phyloP scores from a whole-genome alignment of 148 eudicot species.

The Agrostemma githago region DNA sequence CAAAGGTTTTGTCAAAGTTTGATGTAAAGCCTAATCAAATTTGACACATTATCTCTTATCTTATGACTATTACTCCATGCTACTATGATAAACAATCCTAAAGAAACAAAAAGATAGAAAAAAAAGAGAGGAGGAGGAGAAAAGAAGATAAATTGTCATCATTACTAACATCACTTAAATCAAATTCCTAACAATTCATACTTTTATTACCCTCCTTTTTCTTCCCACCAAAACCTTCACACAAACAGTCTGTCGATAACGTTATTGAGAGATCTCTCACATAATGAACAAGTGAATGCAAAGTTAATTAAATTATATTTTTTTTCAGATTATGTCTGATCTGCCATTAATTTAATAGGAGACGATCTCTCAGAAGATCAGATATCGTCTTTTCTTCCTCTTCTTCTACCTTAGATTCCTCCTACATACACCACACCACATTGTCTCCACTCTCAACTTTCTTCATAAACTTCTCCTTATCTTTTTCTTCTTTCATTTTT shows the following conservation, averaged over 20 bases:
- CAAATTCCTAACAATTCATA: constrained; percentile 21
- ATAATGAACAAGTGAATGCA: too few relatives aligned
- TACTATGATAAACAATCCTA: neutral
- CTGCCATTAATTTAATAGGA: too few relatives aligned
- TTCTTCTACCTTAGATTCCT: neutral
- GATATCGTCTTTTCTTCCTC: neutral
- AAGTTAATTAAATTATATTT: too few relatives aligned
- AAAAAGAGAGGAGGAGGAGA: neutral
- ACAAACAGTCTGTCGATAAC: too few relatives aligned
- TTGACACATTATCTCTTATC: neutral
- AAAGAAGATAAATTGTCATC: constrained; percentile 25
- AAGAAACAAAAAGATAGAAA: neutral
- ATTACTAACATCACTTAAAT: constrained; percentile 30
- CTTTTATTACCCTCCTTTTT: constrained; percentile 12
- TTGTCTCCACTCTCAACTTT: constrained; percentile 22
- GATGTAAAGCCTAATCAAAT: neutral
- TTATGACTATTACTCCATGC: neutral
- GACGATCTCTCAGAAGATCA: too few relatives aligned
- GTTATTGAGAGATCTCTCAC: too few relatives aligned
- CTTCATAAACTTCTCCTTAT: constrained; percentile 20
- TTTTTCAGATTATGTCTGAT: too few relatives aligned
- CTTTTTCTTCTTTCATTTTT: constrained; percentile 21
- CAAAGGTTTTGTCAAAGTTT: neutral
- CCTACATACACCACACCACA: constrained; percentile 13
- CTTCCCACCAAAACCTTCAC: too few relatives aligned